phyloP scores from a whole-genome alignment of 2,329 filamentous ascomycete species.

The Falciphora oryzae region DNA sequence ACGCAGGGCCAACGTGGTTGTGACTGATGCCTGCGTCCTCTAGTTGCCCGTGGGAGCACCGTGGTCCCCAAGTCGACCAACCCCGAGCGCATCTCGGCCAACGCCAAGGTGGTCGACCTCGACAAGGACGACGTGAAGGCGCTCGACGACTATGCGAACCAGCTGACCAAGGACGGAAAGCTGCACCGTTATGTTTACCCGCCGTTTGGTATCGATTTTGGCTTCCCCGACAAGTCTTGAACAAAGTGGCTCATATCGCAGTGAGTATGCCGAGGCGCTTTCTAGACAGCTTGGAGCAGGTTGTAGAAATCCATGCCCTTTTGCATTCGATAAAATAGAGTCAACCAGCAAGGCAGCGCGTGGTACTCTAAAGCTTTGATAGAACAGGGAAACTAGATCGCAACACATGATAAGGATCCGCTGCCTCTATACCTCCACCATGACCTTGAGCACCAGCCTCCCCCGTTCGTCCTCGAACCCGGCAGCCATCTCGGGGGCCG shows the following conservation, averaged over 20 bases:
- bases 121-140: constrained; percentile 56
- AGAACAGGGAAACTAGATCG: too few relatives aligned
- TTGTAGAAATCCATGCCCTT: too few relatives aligned
- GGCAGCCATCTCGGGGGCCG: too few relatives aligned
- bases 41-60: constrained; percentile 62
- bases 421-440: too few relatives aligned
- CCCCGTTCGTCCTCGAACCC: too few relatives aligned
- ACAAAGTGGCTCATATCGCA: too few relatives aligned
- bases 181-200: constrained; percentile 61
- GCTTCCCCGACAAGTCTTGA: constrained; percentile 60
- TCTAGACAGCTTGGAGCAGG: neutral
- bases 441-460: too few relatives aligned
- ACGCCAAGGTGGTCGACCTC: constrained; percentile 60
- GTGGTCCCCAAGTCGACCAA: constrained; percentile 71
- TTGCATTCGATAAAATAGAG: neutral
- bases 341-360: neutral
- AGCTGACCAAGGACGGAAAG: constrained; percentile 43
- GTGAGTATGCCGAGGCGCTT: too few relatives aligned
- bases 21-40: constrained; percentile 2
- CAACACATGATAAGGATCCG: too few relatives aligned
- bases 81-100: constrained; percentile 61
- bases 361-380: neutral
- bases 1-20: constrained; percentile 6
- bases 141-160: constrained; percentile 48
- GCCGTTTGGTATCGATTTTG: constrained; percentile 62